phyloP scores from a whole-genome alignment of 805 yeast genomes.

The Henningerozyma blattae region DNA sequence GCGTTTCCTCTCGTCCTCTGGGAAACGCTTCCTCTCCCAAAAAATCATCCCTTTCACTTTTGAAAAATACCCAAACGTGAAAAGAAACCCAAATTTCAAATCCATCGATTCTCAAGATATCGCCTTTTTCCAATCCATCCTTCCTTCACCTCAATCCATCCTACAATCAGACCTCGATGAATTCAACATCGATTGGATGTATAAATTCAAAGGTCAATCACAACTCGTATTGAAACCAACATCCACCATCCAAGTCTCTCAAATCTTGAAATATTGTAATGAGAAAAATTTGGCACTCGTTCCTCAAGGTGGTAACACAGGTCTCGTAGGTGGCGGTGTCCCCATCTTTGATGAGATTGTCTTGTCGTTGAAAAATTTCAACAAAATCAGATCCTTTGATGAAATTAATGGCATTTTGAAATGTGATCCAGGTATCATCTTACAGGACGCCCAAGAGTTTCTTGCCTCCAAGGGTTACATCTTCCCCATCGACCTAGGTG shows the following conservation, averaged over 20 bases:
- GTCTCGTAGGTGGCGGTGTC: slow-evolving; percentile 87
- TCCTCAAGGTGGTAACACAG: slow-evolving; percentile 97
- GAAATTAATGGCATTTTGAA: slow-evolving; percentile 72
- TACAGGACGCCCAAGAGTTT: slow-evolving; percentile 73
- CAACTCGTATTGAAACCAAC: slow-evolving; percentile 72
- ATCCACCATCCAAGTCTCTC: slow-evolving; percentile 62
- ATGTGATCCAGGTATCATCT: slow-evolving; percentile 81
- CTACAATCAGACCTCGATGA: slow-evolving; percentile 40
- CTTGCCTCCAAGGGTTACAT: slow-evolving; percentile 75
- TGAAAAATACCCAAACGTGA: slow-evolving; percentile 52
- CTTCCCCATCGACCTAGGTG: slow-evolving; percentile 90
- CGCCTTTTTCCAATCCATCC: slow-evolving; percentile 43
- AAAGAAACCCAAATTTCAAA: slow-evolving; percentile 40
- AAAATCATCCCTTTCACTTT: too few species aligned
- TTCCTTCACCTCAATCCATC: slow-evolving; percentile 36
- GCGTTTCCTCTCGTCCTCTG: too few species aligned
- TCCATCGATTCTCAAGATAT: slow-evolving; percentile 45
- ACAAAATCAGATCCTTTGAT: slow-evolving; percentile 75
- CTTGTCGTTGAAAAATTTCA: slow-evolving; percentile 55
- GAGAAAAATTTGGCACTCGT: slow-evolving; percentile 70
- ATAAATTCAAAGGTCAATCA: slow-evolving; percentile 84
- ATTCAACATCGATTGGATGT: slow-evolving; percentile 89
- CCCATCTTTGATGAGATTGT: slow-evolving; percentile 89
- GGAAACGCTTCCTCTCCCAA: too few species aligned
- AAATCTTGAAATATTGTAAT: slow-evolving; percentile 71